Conservation (phyloP, 2,329 filamentous ascomycete species). For the Nothopassalora personata region DNA sequence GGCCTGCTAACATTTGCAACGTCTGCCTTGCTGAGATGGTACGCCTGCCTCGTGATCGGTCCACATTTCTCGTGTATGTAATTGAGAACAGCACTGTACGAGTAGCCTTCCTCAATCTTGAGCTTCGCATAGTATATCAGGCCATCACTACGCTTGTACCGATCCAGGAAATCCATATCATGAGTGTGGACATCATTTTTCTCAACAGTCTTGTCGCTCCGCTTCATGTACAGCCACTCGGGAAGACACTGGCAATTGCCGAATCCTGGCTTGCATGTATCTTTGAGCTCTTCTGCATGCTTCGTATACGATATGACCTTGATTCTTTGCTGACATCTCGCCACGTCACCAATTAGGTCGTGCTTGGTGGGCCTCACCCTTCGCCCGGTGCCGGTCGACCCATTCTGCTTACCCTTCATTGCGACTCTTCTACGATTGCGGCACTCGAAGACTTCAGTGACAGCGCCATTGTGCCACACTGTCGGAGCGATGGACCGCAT, state of each 20-base stretch:
- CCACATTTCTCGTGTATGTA: constrained; percentile 21
- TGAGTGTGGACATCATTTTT: constrained; percentile 15
- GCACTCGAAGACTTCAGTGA: constrained; percentile 21
- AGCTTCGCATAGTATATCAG: constrained; percentile 19
- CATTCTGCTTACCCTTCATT: constrained; percentile 1
- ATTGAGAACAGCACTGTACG: constrained; percentile 14
- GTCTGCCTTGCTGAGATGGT: constrained; percentile 17
- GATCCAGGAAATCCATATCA: constrained; percentile 18
- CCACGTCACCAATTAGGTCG: constrained; percentile 9
- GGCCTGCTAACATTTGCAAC: constrained; percentile 18
- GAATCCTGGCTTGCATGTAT: constrained; percentile 15
- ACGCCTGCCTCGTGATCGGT: constrained; percentile 11
- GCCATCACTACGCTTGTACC: constrained; percentile 20
- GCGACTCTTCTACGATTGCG: constrained; percentile 15
- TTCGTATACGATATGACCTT: constrained; percentile 19
- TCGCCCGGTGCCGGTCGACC: background rate
- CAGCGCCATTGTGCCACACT: constrained; percentile 12
- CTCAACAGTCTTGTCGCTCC: constrained; percentile 4
- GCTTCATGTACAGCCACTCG: constrained; percentile 21
- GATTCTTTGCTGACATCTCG: constrained; percentile 16
- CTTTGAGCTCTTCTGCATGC: constrained; percentile 13
- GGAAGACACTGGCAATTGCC: constrained; percentile 21
- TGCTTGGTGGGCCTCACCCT: constrained; percentile 10
- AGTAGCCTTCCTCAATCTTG: constrained; percentile 22
- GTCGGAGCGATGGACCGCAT: constrained; percentile 9